Evolutionary conservation across 2,329 filamentous ascomycete genomes (phyloP), one percentile per base, ranked within the genome.

Genomic region (Sporothrix pallida): DNA sequence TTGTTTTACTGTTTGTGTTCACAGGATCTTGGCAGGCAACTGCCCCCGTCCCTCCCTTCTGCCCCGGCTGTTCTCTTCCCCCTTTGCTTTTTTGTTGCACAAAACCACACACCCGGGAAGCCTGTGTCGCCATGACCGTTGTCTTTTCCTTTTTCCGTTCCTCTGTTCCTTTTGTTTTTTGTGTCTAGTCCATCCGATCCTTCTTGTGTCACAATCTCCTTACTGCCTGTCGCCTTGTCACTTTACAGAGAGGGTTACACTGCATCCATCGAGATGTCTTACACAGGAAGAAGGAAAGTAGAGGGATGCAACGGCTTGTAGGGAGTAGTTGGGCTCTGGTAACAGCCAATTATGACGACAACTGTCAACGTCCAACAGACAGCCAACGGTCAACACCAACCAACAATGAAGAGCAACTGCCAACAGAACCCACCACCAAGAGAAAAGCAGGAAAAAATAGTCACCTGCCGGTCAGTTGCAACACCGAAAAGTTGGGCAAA

Each of bases 101-200:
- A 48, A 5, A 72, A 60, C 70, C 70, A 31, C 9, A n/a, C 31
- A 54, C 60, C 60, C 70, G 70, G 70, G 48, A 54, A 48, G 58
- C 13, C 15, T 42, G 54, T 48, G 23, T 10, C 15, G 50, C 65
- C 37, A 26, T 23, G 42, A 3, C 54, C 42, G 42, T 72, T 72
- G 13, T 48, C n/a, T n/a, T 26, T 62, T 50, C 4, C 15, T 13
- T 65, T 31, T 50, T 42, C 17, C 31, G 3, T 48, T 62, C 8
- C 15, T 12, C 23, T 31, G 26, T 15, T 10, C 65, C 6, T 17
- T 10, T 56, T 6, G 12, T 37, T 63, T 15, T 10, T 70, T 8
- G 42, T 58, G 2, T 52, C 6, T 46, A 20, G 13, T 10, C 44
- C n/a, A 44, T 20, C 6, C 31, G 12, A 26, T 2, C n/a, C 37